Conservation (phyloP, 129 eudicot genomes). For the Tagetes patula region DNA sequence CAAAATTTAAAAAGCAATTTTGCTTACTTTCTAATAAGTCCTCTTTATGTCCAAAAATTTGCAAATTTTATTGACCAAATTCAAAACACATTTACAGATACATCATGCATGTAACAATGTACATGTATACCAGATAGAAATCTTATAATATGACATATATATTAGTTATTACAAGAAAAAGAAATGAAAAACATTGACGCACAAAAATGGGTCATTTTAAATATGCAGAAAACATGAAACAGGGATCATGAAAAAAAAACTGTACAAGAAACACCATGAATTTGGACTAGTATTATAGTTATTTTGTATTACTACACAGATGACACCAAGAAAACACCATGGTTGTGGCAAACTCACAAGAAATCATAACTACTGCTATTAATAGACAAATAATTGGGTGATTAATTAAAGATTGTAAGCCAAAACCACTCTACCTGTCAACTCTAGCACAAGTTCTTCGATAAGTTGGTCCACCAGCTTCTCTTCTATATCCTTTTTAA, state of each 20-base stretch:
- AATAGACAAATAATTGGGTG: conserved; percentile 35
- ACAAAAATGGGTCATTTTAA: not conserved
- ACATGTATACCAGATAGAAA: not conserved
- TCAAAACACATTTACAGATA: not conserved
- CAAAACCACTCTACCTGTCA: conserved; percentile 42
- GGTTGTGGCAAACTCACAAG: conserved; percentile 29
- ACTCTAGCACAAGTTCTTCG: conserved; percentile 60
- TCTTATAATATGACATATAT: not conserved
- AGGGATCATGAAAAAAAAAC: not conserved
- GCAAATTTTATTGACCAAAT: not conserved
- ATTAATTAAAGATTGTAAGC: conserved; percentile 19
- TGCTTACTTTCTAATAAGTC: not conserved
- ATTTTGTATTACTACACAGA: conserved; percentile 33
- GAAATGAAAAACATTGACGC: not conserved
- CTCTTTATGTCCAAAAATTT: not conserved
- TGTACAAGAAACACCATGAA: conserved; percentile 25
- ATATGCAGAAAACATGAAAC: conserved; percentile 19
- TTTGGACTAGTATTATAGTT: conserved; percentile 17
- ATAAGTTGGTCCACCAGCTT: conserved; percentile 72
- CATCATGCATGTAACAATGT: not conserved
- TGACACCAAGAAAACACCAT: conserved; percentile 33
- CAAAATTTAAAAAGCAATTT: not conserved
- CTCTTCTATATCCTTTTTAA: conserved; percentile 67
- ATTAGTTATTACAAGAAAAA: conserved; percentile 3
- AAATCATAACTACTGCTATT: conserved; percentile 25